Percentiles rank a stretch among this genome's conserved stretches.
Evolutionary conservation across 305 asterid genomes (phyloP).

Genomic region (Salvia sclarea): DNA sequence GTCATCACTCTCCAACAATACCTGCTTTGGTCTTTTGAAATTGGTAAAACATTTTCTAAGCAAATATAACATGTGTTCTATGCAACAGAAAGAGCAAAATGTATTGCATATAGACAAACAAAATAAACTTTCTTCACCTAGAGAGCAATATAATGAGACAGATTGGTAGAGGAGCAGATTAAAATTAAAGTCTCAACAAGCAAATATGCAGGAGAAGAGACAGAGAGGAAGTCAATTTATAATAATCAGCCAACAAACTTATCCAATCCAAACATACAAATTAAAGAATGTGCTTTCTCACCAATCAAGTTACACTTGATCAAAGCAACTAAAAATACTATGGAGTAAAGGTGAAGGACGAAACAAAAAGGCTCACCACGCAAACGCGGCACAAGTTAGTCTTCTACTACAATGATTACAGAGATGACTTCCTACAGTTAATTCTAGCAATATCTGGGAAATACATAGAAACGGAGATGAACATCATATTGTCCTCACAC

Average conservation of each 20-base stretch:
- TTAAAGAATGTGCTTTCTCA: conserved; percentile 45
- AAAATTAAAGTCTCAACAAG: no score
- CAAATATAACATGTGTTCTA: neutral
- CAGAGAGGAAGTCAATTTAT: conserved; percentile 27
- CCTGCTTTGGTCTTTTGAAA: neutral
- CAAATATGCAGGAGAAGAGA: neutral
- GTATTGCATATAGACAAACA: neutral
- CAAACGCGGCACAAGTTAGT: conserved; percentile 39
- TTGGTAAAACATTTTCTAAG: neutral
- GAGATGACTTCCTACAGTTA: conserved; percentile 37
- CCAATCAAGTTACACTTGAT: conserved; percentile 40
- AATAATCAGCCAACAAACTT: conserved; percentile 20
- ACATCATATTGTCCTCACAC: conserved; percentile 12
- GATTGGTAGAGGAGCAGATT: no score
- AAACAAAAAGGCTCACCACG: conserved; percentile 53
- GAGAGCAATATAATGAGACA: no score
- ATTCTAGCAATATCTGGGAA: conserved; percentile 33
- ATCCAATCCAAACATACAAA: conserved; percentile 35
- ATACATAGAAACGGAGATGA: conserved; percentile 35
- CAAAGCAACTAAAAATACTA: conserved; percentile 36
- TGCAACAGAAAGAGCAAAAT: neutral
- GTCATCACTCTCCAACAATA: no score
- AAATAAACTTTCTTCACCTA: no score
- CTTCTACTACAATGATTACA: conserved; percentile 39
- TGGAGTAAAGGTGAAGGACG: conserved; percentile 16